Evolutionary conservation across 2,329 filamentous ascomycete genomes (phyloP), one percentile per base, ranked within the genome.

Genomic region (Venturia carpophila): DNA sequence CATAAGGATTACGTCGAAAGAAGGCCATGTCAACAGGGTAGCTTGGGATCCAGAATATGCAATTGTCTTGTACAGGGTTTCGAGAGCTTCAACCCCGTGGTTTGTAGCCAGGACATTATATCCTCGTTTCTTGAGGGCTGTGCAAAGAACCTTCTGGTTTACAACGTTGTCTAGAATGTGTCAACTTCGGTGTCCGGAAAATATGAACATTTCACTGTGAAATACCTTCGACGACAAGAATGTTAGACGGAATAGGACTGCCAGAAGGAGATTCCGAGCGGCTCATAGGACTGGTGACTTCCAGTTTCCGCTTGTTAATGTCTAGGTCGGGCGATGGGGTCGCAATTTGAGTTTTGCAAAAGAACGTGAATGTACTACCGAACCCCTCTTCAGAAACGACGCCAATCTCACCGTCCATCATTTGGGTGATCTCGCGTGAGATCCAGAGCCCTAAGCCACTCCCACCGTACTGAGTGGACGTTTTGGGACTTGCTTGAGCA

Each of bases 341-440:
- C 24, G 34, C 47, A 17, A 24, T 41, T 21, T 63, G 62, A 2
- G 37, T 37, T 69, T 84, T 84, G 71, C 89, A 79, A 70, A 87
- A 89, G 71, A 89, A 89, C 47, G 81, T 84, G 73, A 89, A 89
- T 1, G 82, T 86, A 69, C 84, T 87, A 39, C 87, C 87, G 13
- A 80, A 72, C 6, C 82, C 85, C 66, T 80, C 79, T 58, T 78
- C 72, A 0, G 85, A 87, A 1, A 79, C 78, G 7, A 90, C 84
- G 0, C 87, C 87, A 47, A 91, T 88, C 56, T 85, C 82, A 1
- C 88, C 88, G n/a, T 86, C 86, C 68, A 89, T 86, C 49, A 89
- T 78, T 70, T 89, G 86, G 1, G 84, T 85, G 13, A 91, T 78
- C 47, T 86, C 80, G n/a, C 85, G 80, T 60, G 83, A 87, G 65